Percentiles rank a stretch among this genome's conserved stretches.
phyloP scores from a whole-genome alignment of 2,329 filamentous ascomycete species.

The Microcyclosporella mali region DNA sequence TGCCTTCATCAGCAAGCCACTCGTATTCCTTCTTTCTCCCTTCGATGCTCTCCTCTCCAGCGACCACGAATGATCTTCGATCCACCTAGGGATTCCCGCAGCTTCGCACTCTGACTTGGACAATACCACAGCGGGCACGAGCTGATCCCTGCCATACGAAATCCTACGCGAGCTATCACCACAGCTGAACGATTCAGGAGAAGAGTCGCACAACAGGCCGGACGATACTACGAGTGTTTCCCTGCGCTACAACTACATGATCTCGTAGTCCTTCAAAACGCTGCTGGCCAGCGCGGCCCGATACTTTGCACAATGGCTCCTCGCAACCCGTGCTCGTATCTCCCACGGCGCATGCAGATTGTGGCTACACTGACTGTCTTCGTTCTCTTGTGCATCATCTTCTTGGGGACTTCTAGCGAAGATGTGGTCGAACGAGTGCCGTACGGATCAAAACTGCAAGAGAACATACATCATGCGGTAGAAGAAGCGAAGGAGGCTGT shows the following conservation, averaged over 20 bases:
- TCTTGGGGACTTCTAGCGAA: constrained; percentile 29
- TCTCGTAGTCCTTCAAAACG: neutral
- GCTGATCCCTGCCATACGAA: too few species aligned
- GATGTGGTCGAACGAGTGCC: constrained; percentile 29
- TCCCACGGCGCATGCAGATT: constrained; percentile 44
- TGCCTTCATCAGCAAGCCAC: too few species aligned
- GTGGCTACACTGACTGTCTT: constrained; percentile 36
- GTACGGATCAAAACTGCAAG: constrained; percentile 33
- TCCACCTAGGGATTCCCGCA: too few species aligned
- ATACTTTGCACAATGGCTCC: constrained; percentile 15
- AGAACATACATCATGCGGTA: constrained; percentile 34
- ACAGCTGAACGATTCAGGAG: neutral
- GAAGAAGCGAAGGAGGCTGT: constrained; percentile 35
- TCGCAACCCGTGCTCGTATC: constrained; percentile 33
- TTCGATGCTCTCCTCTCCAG: too few species aligned
- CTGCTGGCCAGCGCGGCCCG: constrained; percentile 7
- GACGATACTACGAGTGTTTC: too few species aligned
- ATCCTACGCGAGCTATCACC: too few species aligned
- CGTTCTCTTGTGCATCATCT: constrained; percentile 34
- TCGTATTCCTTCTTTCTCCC: too few species aligned
- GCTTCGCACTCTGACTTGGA: too few species aligned
- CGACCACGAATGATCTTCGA: too few species aligned
- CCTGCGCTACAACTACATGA: neutral
- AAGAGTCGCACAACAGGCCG: neutral
- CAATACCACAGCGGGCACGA: too few species aligned